Base-by-base conservation (phyloP, 2,329 filamentous ascomycete genomes). In the Paramyrothecium roridum region DNA sequence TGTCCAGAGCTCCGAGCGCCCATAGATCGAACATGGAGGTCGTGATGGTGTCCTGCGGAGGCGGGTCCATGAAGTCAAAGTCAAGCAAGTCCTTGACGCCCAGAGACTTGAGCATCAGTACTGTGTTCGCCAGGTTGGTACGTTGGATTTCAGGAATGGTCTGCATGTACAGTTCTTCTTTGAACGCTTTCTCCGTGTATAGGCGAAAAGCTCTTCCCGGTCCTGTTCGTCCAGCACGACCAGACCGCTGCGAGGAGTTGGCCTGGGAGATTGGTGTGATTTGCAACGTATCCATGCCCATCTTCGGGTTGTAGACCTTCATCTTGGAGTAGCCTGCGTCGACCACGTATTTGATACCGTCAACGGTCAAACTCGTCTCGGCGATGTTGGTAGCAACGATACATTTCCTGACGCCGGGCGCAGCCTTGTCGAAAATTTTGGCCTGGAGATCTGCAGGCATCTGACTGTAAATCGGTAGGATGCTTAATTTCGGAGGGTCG, bases 31-130 rank as follows among this genome's bases (percentile, higher is more conserved):
- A 99, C 37, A 99, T 86, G 3, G 93, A 97, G 0, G 95, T 99
- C 1, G 91, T 93, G 61, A 99, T 98, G 1, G 93, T 97, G 66
- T 99, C 96, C 73, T 99, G 95, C 0, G 95, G 95, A 8, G 95
- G 95, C 2, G 95, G 95, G 63, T 99, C 95, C 93, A 99, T 98
- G 65, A 99, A 99, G 70, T 98, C 92, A 67, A 99, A 99, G 70
- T 99, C 93, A 1, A 99, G 76, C 11, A 99, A 79, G 63, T 99
- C 93, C 67, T 91, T 93, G 19, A 99, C 93, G 0, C 95, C 95
- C 1, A 99, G 82, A 0, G 91, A 96, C 69, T 99, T 99, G 49
- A 99, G 81, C 50, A 99, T 84, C 16, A 99, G 80, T 3, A 99
- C 93, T 0, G 93, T 98, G 65, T 98, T 98, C 65, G 91, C 88